Evolutionary conservation across 345 rosid species (phyloP).

Genomic region (Corymbia maculata): DNA sequence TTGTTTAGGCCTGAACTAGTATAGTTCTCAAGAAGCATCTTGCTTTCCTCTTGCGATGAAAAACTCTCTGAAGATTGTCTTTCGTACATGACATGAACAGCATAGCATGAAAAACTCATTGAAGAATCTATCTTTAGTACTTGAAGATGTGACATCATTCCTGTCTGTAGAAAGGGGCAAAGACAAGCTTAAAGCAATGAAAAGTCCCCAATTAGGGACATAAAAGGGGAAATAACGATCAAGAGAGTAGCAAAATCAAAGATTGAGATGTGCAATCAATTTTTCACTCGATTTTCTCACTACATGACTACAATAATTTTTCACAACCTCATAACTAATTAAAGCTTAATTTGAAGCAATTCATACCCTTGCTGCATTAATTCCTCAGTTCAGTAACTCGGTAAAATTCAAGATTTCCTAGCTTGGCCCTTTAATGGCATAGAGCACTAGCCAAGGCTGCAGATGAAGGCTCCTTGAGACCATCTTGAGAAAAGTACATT

Average conservation of each 20-base stretch:
- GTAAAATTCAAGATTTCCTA: neutral
- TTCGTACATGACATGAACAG: neutral
- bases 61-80: neutral
- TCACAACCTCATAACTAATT: neutral
- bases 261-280: fast-evolving
- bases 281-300: neutral
- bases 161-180: neutral
- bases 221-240: neutral
- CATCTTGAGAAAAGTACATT: neutral
- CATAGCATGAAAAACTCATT: neutral
- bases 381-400: neutral
- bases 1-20: neutral
- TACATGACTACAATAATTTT: neutral
- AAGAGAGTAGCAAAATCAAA: neutral
- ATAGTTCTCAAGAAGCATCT: neutral
- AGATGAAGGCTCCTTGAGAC: neutral
- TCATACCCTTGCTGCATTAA: neutral
- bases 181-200: neutral
- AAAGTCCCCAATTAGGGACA: neutral
- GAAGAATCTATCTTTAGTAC: neutral
- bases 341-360: neutral
- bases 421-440: neutral
- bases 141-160: neutral
- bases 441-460: neutral
- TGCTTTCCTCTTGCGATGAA: fast-evolving